phyloP scores from a whole-genome alignment of 169 alveolate species.

The Cryptosporidium sp. region DNA sequence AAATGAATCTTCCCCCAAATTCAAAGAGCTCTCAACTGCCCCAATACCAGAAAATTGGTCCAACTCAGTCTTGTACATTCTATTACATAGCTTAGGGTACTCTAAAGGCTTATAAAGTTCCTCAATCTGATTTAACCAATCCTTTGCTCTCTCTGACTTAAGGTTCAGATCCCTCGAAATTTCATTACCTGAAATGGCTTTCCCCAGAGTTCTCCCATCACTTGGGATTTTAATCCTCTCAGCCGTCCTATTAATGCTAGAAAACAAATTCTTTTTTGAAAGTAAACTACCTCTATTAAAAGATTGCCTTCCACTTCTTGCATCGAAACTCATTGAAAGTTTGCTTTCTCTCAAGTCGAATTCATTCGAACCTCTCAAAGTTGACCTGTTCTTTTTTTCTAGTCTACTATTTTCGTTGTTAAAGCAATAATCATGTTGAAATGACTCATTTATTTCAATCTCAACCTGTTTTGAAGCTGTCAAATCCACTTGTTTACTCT shows the following conservation, averaged over 20 bases:
- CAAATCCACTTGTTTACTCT: not conserved
- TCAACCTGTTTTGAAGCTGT: constrained; percentile 3
- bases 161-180: not conserved
- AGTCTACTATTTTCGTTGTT: not conserved
- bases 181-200: not conserved
- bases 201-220: not conserved
- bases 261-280: not conserved
- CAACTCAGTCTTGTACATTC: not conserved
- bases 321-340: constrained; percentile 17
- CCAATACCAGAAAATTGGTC: not conserved
- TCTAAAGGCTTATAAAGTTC: constrained; percentile 46
- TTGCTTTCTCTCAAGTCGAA: not conserved
- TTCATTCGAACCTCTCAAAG: not conserved
- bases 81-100: not conserved
- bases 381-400: not conserved
- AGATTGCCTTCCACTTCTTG: not conserved
- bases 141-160: constrained; percentile 56
- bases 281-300: not conserved
- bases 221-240: constrained; percentile 2
- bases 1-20: not conserved
- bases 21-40: constrained; percentile 2
- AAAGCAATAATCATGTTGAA: not conserved
- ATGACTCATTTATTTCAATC: not conserved
- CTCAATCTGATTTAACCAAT: constrained; percentile 65
- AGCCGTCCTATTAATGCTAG: not conserved